Evolutionary conservation across 2,329 filamentous ascomycete species (phyloP).

Genomic region (Trichoderma sp.): DNA sequence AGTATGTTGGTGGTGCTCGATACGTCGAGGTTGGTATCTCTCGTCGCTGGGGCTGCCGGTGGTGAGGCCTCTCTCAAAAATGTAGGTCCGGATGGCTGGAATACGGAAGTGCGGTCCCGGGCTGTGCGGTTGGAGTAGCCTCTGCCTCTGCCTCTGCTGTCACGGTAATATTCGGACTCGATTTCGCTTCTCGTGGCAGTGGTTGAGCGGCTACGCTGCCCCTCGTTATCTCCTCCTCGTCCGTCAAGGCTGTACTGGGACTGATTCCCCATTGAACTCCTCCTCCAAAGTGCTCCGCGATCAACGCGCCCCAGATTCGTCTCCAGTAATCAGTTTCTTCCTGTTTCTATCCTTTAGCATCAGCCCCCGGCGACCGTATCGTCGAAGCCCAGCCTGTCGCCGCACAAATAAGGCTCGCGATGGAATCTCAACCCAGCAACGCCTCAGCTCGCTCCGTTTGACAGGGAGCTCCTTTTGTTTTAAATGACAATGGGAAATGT

Average conservation of each 20-base stretch:
- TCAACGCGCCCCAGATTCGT: neutral
- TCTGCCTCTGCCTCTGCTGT: neutral
- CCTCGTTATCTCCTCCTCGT: neutral
- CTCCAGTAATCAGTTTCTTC: neutral
- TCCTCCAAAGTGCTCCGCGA: neutral
- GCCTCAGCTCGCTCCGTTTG: neutral
- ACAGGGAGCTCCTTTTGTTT: conserved; percentile 7
- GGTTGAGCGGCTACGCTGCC: neutral
- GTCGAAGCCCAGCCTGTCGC: neutral
- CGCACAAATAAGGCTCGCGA: neutral
- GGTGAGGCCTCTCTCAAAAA: too few relatives aligned
- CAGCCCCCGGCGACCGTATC: neutral
- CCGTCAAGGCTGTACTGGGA: neutral
- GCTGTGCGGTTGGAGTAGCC: neutral
- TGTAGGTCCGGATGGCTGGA: conserved; percentile 7
- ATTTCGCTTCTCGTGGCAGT: neutral
- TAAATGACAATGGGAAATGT: neutral
- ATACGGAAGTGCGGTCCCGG: neutral
- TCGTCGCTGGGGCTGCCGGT: neutral
- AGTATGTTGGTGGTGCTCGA: conserved; percentile 16
- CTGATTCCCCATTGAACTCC: conserved; percentile 4
- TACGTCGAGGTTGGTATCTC: conserved; percentile 11
- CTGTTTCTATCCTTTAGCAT: neutral
- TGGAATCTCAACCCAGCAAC: neutral
- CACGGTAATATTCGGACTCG: neutral